phyloP scores from a whole-genome alignment of 2,329 filamentous ascomycete species.

The Metarhizium rileyi region DNA sequence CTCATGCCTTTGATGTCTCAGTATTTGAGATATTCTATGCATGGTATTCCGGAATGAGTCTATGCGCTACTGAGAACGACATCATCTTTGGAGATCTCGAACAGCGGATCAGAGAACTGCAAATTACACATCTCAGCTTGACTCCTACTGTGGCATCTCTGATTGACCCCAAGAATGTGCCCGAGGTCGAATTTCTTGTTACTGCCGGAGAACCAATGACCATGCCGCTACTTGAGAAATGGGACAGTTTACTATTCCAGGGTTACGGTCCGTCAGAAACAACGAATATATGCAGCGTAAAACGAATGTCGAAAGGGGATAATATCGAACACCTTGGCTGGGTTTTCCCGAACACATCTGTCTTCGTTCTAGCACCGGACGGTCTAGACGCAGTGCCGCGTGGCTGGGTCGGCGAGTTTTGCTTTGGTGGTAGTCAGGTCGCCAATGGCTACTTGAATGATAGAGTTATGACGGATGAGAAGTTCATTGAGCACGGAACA shows the following conservation, averaged over 20 bases:
- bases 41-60: slow-evolving; percentile 67
- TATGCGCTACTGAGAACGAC: slow-evolving; percentile 69
- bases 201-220: slow-evolving; percentile 77
- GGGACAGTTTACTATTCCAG: slow-evolving; percentile 64
- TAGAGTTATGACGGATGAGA: slow-evolving; percentile 49
- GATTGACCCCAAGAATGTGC: slow-evolving; percentile 58
- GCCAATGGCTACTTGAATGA: slow-evolving; percentile 63
- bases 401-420: slow-evolving; percentile 72
- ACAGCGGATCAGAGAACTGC: slow-evolving; percentile 49
- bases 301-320: slow-evolving; percentile 47
- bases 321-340: slow-evolving; percentile 67
- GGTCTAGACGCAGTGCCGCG: slow-evolving; percentile 47
- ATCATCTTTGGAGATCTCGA: slow-evolving; percentile 65
- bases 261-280: slow-evolving; percentile 80
- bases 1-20: slow-evolving; percentile 78
- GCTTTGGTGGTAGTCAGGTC: slow-evolving; percentile 79
- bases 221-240: slow-evolving; percentile 56
- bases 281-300: slow-evolving; percentile 78
- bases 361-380: slow-evolving; percentile 47
- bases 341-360: slow-evolving; percentile 66
- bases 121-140: slow-evolving; percentile 71
- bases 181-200: slow-evolving; percentile 63
- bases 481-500: slow-evolving; percentile 57
- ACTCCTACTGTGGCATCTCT: slow-evolving; percentile 77
- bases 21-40: slow-evolving; percentile 87